phyloP scores from a whole-genome alignment of 2,329 filamentous ascomycete genomes.

The Fusarium sp. region DNA sequence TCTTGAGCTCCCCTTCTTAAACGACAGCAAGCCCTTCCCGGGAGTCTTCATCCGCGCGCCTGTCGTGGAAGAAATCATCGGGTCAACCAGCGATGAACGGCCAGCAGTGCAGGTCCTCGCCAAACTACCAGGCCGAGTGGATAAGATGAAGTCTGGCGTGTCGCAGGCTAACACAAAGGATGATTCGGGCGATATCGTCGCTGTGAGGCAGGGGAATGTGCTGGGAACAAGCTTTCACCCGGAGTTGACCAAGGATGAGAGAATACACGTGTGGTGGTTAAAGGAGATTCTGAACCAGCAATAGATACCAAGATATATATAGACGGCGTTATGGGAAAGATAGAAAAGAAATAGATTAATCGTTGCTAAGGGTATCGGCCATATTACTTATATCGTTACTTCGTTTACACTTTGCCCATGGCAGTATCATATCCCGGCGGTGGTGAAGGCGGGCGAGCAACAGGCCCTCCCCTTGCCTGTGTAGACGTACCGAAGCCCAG shows the following conservation, averaged over 20 bases:
- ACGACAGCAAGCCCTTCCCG: slow-evolving; percentile 66
- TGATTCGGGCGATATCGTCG: slow-evolving; percentile 82
- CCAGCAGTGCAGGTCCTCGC: slow-evolving; percentile 64
- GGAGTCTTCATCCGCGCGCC: slow-evolving; percentile 95
- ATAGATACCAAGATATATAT: slow-evolving; percentile 24
- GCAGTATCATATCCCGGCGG: slow-evolving; percentile 43
- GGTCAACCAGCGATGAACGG: slow-evolving; percentile 46
- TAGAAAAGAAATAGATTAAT: slow-evolving; percentile 14
- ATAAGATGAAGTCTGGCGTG: slow-evolving; percentile 55
- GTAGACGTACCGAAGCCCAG: slow-evolving; percentile 38
- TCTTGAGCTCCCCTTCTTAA: slow-evolving; percentile 78
- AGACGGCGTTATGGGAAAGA: slow-evolving; percentile 24
- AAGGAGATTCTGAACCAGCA: slow-evolving; percentile 64
- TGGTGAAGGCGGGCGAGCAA: slow-evolving; percentile 34
- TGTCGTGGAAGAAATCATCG: slow-evolving; percentile 85
- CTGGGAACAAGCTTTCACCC: slow-evolving; percentile 97
- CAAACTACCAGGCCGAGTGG: slow-evolving; percentile 58
- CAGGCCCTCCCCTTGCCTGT: background rate
- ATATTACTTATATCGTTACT: background rate
- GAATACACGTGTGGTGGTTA: slow-evolving; percentile 97
- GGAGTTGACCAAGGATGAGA: slow-evolving; percentile 86
- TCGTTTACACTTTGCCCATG: slow-evolving; percentile 18
- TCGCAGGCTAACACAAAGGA: slow-evolving; percentile 55
- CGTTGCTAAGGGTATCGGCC: slow-evolving; percentile 22
- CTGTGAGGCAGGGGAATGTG: slow-evolving; percentile 89